Evolutionary conservation across 441 rosid genomes (phyloP), one percentile per base, ranked within the genome.

Genomic region (Melastoma candidum): DNA sequence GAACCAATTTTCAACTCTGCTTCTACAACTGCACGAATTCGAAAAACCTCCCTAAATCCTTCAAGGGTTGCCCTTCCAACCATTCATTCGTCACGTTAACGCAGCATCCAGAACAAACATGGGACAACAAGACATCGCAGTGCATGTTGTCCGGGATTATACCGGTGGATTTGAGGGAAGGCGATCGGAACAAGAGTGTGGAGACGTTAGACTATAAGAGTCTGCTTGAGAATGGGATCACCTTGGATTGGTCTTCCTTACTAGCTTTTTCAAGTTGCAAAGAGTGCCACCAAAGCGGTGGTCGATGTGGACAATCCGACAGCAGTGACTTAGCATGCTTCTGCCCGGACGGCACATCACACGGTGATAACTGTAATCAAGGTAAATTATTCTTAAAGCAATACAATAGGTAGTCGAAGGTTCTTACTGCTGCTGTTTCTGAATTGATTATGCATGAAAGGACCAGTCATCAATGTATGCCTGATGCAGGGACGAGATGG

Each of bases 181-280:
- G 50, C 12, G 0, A 7, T 0, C 39, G 46, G 58, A 58, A 57
- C 54, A 54, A 14, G 51, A 71, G 61, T 7, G 7, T 58, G n/a
- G 1, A 7, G 1, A 25, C 46, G 11, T 8, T 65, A n/a, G 52
- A 65, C 13, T 77, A 65, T 25, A 36, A 0, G 9, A 61, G 73
- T 3, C 56, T 80, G 47, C 55, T 84, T 68, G 63, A 57, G 67
- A 66, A 26, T 60, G 90, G 88, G 2, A 76, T 84, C 61, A 3
- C 69, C 52, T 17, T 82, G 79, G 68, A 63, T 0, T 84, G 90
- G 88, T 51, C 46, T 59, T 2, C 1, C 0, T 1, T 12, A 17
- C 2, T 0, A 46, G 44, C 11, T 8, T 68, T 68, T 58, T 63
- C 60, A 43, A 57, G 17, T 51, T 81, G 95, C 53, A 73, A 83